Percentiles rank a stretch among this genome's conserved stretches.
Conservation (phyloP, 371 early-diverging fungal genomes). For the Chytridiales sp. region DNA sequence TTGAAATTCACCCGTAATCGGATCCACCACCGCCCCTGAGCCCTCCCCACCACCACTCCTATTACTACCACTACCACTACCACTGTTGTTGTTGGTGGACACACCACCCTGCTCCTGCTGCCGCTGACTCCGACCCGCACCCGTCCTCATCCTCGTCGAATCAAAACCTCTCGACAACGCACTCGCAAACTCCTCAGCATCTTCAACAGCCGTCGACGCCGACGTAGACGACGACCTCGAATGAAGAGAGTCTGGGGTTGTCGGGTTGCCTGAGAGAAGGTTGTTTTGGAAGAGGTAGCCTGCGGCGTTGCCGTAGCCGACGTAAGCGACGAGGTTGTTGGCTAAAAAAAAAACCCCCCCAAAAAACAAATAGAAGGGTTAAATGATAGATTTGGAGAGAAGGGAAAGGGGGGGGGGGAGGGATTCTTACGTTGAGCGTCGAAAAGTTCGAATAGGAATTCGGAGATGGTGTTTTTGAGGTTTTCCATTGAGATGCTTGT, state of each 20-base stretch:
- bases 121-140: slow-evolving; percentile 37
- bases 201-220: slow-evolving; percentile 8
- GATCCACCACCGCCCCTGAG: slow-evolving; percentile 58
- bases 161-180: too few species aligned
- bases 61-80: too few species aligned
- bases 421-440: slow-evolving; percentile 66
- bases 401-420: not conserved
- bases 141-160: slow-evolving; percentile 16
- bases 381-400: not conserved
- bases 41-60: slow-evolving; percentile 1
- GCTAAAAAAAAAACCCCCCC: slow-evolving; percentile 47
- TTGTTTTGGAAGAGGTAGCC: slow-evolving; percentile 66
- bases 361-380: not conserved
- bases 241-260: not conserved
- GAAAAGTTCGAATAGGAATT: slow-evolving; percentile 72
- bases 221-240: not conserved
- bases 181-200: too few species aligned
- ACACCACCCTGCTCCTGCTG: slow-evolving; percentile 13
- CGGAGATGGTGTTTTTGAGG: slow-evolving; percentile 65
- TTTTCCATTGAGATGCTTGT: slow-evolving; percentile 61
- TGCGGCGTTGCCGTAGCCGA: slow-evolving; percentile 91
- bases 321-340: slow-evolving; percentile 64
- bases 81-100: too few species aligned
- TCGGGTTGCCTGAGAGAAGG: slow-evolving; percentile 47
- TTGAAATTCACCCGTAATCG: slow-evolving; percentile 65